phyloP scores from a whole-genome alignment of 2,329 filamentous ascomycete genomes.

The Trichoderma asperellum region DNA sequence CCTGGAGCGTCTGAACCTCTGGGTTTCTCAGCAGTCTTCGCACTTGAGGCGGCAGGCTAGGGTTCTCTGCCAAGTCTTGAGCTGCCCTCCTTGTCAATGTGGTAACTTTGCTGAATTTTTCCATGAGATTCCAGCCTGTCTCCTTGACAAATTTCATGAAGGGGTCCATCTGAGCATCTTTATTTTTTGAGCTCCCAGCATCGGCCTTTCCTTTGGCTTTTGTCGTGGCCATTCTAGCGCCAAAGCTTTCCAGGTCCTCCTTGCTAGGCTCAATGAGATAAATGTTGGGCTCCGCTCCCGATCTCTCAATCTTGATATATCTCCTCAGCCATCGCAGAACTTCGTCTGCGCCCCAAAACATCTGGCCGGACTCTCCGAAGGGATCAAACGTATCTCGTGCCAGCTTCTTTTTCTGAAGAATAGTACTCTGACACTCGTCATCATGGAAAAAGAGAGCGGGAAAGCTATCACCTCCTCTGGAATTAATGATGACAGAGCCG shows the following conservation, averaged over 20 bases:
- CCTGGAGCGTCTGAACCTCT: constrained; percentile 91
- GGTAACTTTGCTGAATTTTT: constrained; percentile 96
- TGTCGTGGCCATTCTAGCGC: constrained; percentile 55
- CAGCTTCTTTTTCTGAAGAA: constrained; percentile 87
- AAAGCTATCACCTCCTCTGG: constrained; percentile 86
- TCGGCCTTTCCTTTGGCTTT: constrained; percentile 35
- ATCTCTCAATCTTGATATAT: constrained; percentile 82
- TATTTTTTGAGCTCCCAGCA: constrained; percentile 45
- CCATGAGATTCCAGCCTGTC: constrained; percentile 92
- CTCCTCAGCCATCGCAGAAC: constrained; percentile 86
- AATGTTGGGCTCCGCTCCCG: constrained; percentile 82
- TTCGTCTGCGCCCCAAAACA: constrained; percentile 98
- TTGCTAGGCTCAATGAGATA: constrained; percentile 86
- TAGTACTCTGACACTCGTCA: constrained; percentile 93
- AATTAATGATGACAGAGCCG: constrained; percentile 92
- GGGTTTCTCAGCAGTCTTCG: constrained; percentile 83
- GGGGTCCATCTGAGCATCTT: constrained; percentile 84
- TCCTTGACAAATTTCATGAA: constrained; percentile 93
- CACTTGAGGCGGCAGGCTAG: constrained; percentile 86
- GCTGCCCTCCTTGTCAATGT: constrained; percentile 92
- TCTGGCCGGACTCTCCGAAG: constrained; percentile 79
- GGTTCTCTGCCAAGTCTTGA: constrained; percentile 89
- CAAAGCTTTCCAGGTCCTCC: constrained; percentile 84
- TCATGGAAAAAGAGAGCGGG: constrained; percentile 98
- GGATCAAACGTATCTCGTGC: constrained; percentile 86